Percentiles rank a stretch among this genome's conserved stretches.
Conservation (phyloP, 2,329 filamentous ascomycete species). For the Hypoxylon sp. region DNA sequence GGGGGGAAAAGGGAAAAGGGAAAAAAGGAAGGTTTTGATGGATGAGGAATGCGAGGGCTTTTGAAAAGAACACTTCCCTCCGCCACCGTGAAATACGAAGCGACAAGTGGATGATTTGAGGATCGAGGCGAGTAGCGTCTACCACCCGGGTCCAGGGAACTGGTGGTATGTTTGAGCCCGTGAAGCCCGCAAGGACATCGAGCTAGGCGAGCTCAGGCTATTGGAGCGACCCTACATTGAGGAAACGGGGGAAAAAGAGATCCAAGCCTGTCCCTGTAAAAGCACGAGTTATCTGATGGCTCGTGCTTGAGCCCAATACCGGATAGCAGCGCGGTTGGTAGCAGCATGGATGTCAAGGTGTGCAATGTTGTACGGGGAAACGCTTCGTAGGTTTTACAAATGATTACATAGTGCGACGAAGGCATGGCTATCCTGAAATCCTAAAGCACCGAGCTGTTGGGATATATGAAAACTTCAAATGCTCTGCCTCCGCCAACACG, state of each 20-base stretch:
- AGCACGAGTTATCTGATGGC: constrained; percentile 36
- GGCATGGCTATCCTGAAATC: constrained; percentile 18
- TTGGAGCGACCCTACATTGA: constrained; percentile 22
- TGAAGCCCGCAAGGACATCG: constrained; percentile 3
- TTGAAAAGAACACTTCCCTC: constrained; percentile 3
- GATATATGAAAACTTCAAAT: constrained; percentile 14
- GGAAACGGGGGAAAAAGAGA: constrained; percentile 16
- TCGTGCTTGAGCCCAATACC: constrained; percentile 37
- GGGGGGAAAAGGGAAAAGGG: background rate
- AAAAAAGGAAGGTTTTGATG: background rate
- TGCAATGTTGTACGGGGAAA: constrained; percentile 23
- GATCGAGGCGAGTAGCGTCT: constrained; percentile 19
- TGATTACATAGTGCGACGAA: constrained; percentile 13
- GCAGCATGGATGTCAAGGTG: constrained; percentile 22
- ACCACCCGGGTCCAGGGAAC: constrained; percentile 35
- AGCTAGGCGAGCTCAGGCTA: constrained; percentile 24
- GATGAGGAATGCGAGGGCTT: constrained; percentile 18
- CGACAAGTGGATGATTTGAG: background rate
- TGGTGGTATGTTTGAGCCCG: constrained; percentile 29
- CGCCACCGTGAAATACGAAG: constrained; percentile 10
- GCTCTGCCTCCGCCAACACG: constrained; percentile 3
- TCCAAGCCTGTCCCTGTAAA: constrained; percentile 28
- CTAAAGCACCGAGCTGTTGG: constrained; percentile 20
- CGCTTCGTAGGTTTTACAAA: constrained; percentile 23
- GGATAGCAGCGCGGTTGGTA: constrained; percentile 33